phyloP scores from a whole-genome alignment of 306 rosid species.

The Dryas drummondii region DNA sequence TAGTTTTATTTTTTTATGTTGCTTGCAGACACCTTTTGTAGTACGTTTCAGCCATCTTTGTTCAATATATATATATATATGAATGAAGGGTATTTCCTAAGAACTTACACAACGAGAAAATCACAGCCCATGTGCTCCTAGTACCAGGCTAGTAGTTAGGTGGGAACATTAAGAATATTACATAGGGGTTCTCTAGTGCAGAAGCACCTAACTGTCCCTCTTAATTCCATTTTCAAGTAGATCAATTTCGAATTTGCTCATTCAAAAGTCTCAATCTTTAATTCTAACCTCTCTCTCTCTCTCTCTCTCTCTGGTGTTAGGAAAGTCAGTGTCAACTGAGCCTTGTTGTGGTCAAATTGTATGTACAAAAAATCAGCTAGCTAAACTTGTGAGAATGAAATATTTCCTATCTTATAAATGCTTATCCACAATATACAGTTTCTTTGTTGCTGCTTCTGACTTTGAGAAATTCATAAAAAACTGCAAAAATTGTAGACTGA shows the following conservation, averaged over 20 bases:
- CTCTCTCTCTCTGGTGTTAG: not conserved
- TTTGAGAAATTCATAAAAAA: not conserved
- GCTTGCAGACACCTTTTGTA: not conserved
- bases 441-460: constrained; percentile 2
- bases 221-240: constrained; percentile 31
- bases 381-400: not conserved
- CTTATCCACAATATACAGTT: not conserved
- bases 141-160: not conserved
- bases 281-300: constrained; percentile 26
- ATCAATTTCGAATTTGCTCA: constrained; percentile 17
- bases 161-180: constrained; percentile 36
- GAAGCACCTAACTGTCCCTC: constrained; percentile 45
- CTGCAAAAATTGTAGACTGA: constrained; percentile 4
- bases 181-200: constrained; percentile 34
- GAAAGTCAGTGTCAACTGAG: constrained; percentile 12
- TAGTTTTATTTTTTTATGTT: not conserved
- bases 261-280: constrained; percentile 28
- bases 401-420: not conserved
- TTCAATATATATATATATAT: not conserved
- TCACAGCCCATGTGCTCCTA: constrained; percentile 36
- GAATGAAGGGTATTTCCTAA: constrained; percentile 19
- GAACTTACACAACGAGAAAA: constrained; percentile 27
- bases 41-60: not conserved
- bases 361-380: not conserved
- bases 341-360: not conserved